These are phyloP conservation scores for Arachis stenosperma DNA, from an alignment of 306 rosid genomes.

Conservation along the genomic window DNA sequence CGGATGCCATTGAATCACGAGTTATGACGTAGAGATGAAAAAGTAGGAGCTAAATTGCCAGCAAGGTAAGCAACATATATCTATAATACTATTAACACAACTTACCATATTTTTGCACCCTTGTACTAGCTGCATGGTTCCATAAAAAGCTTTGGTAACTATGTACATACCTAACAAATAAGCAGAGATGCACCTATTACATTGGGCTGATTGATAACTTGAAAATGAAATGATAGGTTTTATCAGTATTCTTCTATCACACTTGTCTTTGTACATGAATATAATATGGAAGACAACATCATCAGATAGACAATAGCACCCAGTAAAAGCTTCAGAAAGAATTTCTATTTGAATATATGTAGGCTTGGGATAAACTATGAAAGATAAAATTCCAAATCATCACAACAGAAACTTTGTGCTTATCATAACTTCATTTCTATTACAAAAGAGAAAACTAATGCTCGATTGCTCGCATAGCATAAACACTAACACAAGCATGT, in stretches of 20 bases:
- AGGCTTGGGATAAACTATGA: neutral
- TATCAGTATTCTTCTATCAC: constrained; percentile 1
- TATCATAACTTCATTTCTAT: constrained; percentile 4
- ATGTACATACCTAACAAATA: constrained; percentile 79
- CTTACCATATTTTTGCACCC: constrained; percentile 90
- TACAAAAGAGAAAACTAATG: constrained; percentile 1
- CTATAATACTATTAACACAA: constrained; percentile 35
- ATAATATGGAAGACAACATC: constrained; percentile 15
- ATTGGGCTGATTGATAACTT: constrained; percentile 17
- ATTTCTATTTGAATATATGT: constrained; percentile 1
- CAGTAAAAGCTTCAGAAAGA: constrained; percentile 14
- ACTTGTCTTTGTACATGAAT: constrained; percentile 13
- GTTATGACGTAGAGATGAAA: constrained; percentile 19
- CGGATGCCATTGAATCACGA: constrained; percentile 9
- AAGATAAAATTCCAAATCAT: constrained; percentile 5
- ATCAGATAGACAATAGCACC: constrained; percentile 15
- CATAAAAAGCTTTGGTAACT: constrained; percentile 98
- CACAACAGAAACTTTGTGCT: constrained; percentile 19
- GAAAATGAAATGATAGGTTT: constrained; percentile 16
- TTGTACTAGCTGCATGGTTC: constrained; percentile 91
- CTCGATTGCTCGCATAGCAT: neutral
- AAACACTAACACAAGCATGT: neutral
- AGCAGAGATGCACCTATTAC: constrained; percentile 11
- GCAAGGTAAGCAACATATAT: constrained; percentile 14
- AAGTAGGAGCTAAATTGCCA: constrained; percentile 22